These are phyloP conservation scores for Stenogyne calaminthoides DNA, from an alignment of 305 asterid species.

Conservation along the genomic window DNA sequence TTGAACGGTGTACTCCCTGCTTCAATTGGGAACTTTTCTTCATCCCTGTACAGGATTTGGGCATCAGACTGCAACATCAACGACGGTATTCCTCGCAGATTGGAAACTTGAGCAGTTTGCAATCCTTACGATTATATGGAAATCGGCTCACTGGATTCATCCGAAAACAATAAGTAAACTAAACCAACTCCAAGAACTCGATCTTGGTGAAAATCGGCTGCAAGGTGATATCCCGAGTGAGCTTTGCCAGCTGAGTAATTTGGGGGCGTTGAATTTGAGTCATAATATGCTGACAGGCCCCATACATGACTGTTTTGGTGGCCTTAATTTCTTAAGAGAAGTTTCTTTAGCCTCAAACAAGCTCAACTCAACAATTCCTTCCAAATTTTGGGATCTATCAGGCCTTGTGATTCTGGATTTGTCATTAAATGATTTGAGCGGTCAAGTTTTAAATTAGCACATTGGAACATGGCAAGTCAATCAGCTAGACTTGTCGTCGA, in stretches of 20 bases:
- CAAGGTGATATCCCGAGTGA: background rate
- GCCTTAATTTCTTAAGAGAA: background rate
- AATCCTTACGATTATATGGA: constrained; percentile 6
- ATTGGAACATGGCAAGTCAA: background rate
- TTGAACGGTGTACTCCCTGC: constrained; percentile 35
- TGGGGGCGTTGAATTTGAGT: background rate
- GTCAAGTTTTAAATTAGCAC: background rate
- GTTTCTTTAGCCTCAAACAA: background rate
- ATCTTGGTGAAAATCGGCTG: too few relatives aligned
- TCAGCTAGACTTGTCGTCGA: background rate
- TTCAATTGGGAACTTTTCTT: constrained; percentile 38
- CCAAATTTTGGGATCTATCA: background rate
- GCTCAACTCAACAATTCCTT: background rate
- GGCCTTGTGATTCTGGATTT: background rate
- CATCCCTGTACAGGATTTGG: constrained; percentile 19
- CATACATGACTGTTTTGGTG: background rate
- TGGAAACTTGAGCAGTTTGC: constrained; percentile 35
- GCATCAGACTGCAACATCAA: constrained; percentile 32
- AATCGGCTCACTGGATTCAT: background rate
- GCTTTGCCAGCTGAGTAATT: background rate
- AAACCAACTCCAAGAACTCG: background rate
- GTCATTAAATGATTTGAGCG: background rate
- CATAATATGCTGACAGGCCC: background rate
- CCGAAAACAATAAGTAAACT: background rate
- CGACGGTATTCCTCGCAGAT: constrained; percentile 39